These are phyloP conservation scores for Boletellus emodensis DNA, from an alignment of 768 basidiomycete genomes.

Conservation along the genomic window DNA sequence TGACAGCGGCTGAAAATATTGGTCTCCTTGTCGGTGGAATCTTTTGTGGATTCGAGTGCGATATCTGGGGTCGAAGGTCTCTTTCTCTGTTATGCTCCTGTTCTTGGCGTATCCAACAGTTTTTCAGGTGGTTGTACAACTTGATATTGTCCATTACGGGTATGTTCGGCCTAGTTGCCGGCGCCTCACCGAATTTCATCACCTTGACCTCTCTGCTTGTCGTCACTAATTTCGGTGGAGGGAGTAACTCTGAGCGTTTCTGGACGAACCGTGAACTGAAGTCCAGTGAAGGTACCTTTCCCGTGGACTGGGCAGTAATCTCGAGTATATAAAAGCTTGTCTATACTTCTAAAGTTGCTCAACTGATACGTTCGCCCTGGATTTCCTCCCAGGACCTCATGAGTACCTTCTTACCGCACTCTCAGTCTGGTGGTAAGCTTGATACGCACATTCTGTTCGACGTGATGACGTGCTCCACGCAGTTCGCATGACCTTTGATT, in stretches of 20 bases:
- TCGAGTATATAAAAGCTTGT: slow-evolving; percentile 32
- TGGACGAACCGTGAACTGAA: background rate
- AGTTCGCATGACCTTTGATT: slow-evolving; percentile 61
- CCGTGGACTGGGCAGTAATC: slow-evolving; percentile 52
- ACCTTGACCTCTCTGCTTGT: slow-evolving; percentile 47
- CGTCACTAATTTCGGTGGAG: slow-evolving; percentile 45
- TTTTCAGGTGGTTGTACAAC: slow-evolving; percentile 47
- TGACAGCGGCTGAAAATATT: slow-evolving; percentile 49
- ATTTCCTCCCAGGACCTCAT: slow-evolving; percentile 49
- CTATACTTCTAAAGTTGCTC: background rate
- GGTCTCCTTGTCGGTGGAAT: slow-evolving; percentile 51
- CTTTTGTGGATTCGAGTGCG: slow-evolving; percentile 47
- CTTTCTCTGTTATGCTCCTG: slow-evolving; percentile 4
- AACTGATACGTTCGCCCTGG: slow-evolving; percentile 26
- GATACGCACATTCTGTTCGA: background rate
- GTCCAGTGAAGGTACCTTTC: slow-evolving; percentile 41
- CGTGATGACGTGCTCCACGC: background rate
- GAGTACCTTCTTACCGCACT: slow-evolving; percentile 57
- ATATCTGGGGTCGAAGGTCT: slow-evolving; percentile 48
- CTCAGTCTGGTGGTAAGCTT: slow-evolving; percentile 48
- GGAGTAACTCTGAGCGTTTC: slow-evolving; percentile 29
- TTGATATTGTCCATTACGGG: slow-evolving; percentile 51
- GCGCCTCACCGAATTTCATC: slow-evolving; percentile 43
- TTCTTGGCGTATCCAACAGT: background rate
- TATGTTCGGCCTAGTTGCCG: slow-evolving; percentile 50